Evolutionary conservation across 768 basidiomycete species (phyloP).

Genomic region (Boletales sp.): DNA sequence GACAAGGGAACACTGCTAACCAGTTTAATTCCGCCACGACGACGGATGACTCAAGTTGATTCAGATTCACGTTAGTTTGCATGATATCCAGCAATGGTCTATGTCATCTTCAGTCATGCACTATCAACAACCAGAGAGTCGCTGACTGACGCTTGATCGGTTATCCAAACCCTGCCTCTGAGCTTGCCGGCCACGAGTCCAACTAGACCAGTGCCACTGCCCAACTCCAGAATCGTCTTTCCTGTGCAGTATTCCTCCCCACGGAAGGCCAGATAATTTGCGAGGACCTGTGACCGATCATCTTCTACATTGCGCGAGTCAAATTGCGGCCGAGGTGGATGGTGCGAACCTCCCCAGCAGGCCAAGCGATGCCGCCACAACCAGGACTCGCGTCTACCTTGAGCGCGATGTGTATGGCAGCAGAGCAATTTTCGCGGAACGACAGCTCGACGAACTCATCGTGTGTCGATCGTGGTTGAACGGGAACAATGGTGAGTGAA

Average conservation of each 20-base stretch:
- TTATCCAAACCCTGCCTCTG: constrained; percentile 70
- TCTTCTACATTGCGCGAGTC: background rate
- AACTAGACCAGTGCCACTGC: constrained; percentile 91
- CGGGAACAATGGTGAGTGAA: constrained; percentile 42
- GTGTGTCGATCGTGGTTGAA: constrained; percentile 49
- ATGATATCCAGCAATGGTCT: constrained; percentile 81
- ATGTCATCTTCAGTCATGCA: constrained; percentile 12
- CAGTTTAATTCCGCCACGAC: constrained; percentile 76
- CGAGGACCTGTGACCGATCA: constrained; percentile 56
- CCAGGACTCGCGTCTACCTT: constrained; percentile 79
- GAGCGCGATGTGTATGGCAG: constrained; percentile 37
- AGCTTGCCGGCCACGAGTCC: constrained; percentile 77
- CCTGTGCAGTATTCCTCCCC: constrained; percentile 47
- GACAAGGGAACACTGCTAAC: constrained; percentile 38
- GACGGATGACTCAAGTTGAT: constrained; percentile 52
- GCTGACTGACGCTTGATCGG: constrained; percentile 82
- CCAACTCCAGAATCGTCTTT: constrained; percentile 74
- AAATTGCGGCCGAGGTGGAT: background rate
- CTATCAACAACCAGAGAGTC: constrained; percentile 1
- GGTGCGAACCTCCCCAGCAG: constrained; percentile 74
- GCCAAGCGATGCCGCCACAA: constrained; percentile 92
- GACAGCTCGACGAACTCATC: constrained; percentile 47
- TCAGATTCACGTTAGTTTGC: constrained; percentile 66
- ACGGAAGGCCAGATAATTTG: constrained; percentile 65
- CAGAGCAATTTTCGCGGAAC: constrained; percentile 19